phyloP scores from a whole-genome alignment of 768 basidiomycete genomes.

The Hygrophorus pudorinus region DNA sequence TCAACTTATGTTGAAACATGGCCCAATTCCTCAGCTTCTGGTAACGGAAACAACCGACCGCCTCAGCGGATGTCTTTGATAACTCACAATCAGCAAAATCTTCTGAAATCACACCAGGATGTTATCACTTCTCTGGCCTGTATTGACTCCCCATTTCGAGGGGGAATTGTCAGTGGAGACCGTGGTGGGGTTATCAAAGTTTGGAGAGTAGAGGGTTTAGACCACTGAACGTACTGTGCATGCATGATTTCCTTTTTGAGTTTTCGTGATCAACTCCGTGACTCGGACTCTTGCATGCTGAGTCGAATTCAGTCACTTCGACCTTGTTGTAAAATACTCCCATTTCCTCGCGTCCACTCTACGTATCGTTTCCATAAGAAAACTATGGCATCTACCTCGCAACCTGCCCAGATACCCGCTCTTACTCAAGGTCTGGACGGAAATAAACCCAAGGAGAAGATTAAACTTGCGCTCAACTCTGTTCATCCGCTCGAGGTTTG shows the following conservation, averaged over 20 bases:
- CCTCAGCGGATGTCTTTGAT: constrained; percentile 71
- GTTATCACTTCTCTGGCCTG: constrained; percentile 77
- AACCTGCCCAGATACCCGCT: constrained; percentile 37
- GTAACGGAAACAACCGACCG: constrained; percentile 52
- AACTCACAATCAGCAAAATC: constrained; percentile 72
- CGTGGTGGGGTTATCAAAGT: constrained; percentile 85
- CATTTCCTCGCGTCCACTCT: constrained; percentile 20
- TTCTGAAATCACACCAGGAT: constrained; percentile 85
- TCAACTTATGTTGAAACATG: constrained; percentile 59
- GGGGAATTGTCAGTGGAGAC: constrained; percentile 88
- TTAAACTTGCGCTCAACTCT: constrained; percentile 26
- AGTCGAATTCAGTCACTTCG: constrained; percentile 22
- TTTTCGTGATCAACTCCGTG: neutral
- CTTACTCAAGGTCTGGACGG: constrained; percentile 22
- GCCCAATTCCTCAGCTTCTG: constrained; percentile 30
- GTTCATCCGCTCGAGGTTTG: constrained; percentile 59
- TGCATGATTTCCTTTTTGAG: neutral
- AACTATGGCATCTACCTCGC: constrained; percentile 42
- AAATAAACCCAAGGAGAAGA: constrained; percentile 31
- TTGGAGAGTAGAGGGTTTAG: constrained; percentile 54
- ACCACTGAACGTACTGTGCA: constrained; percentile 1
- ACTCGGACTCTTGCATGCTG: constrained; percentile 8
- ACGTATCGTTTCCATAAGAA: constrained; percentile 7
- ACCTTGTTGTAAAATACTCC: constrained; percentile 22
- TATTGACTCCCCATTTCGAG: constrained; percentile 88